Evolutionary conservation across 1,284 basidiomycete genomes (phyloP).

Genomic region (Cryptococcus jaspeensis): DNA sequence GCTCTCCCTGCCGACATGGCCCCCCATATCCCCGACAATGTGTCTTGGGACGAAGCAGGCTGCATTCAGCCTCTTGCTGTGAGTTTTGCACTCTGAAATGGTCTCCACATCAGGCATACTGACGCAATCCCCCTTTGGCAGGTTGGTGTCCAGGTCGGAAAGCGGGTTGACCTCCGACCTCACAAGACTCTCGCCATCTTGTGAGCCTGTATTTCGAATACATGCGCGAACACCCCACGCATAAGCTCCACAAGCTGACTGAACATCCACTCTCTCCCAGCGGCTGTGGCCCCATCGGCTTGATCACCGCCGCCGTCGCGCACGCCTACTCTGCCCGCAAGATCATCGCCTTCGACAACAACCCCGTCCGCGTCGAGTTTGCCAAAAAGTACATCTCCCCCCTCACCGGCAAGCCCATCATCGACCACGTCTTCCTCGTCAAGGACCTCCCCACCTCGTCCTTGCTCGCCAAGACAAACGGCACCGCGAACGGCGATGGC

Average conservation of each 20-base stretch:
- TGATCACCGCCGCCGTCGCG: slow-evolving; percentile 53
- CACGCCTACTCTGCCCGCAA: slow-evolving; percentile 53
- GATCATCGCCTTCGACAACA: slow-evolving; percentile 62
- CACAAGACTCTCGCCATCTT: slow-evolving; percentile 46
- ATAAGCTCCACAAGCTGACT: neutral
- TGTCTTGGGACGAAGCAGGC: slow-evolving; percentile 54
- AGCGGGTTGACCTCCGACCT: slow-evolving; percentile 40
- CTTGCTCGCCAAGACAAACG: neutral
- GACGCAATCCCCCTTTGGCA: slow-evolving; percentile 5
- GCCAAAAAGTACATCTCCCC: slow-evolving; percentile 65
- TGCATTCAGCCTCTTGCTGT: slow-evolving; percentile 91
- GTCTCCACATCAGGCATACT: neutral
- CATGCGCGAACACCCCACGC: neutral
- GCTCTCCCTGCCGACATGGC: slow-evolving; percentile 50
- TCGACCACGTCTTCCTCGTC: slow-evolving; percentile 44
- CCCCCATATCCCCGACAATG: slow-evolving; percentile 48
- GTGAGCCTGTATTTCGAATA: slow-evolving; percentile 13
- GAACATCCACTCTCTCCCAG: slow-evolving; percentile 11
- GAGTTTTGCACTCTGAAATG: slow-evolving; percentile 3
- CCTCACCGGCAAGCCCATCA: slow-evolving; percentile 38
- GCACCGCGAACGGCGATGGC: neutral
- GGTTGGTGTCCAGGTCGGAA: slow-evolving; percentile 47
- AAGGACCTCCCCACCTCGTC: slow-evolving; percentile 21
- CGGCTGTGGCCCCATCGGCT: slow-evolving; percentile 53
- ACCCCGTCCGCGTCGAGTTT: slow-evolving; percentile 76